Percentiles rank a stretch among this genome's conserved stretches.
phyloP scores from a whole-genome alignment of 1,284 basidiomycete species.

The Marasmius sp. region DNA sequence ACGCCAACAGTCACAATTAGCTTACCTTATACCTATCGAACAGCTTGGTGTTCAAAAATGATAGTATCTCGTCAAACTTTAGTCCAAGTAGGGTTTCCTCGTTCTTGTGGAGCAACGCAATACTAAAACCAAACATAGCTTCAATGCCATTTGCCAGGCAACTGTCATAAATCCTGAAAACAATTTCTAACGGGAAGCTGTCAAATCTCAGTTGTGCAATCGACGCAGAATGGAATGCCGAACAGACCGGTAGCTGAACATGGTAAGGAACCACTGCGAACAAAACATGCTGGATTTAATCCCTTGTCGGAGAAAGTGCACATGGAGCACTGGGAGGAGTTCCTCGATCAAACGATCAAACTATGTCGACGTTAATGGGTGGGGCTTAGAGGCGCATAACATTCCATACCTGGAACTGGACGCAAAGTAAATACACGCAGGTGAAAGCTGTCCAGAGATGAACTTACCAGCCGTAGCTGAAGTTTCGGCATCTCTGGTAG shows the following conservation, averaged over 20 bases:
- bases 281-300: conserved; percentile 97
- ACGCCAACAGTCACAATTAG: conserved; percentile 5
- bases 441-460: not conserved
- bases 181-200: conserved; percentile 94
- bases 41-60: conserved; percentile 78
- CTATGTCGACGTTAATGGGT: conserved; percentile 29
- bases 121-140: conserved; percentile 93
- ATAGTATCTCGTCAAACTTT: conserved; percentile 88
- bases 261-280: conserved; percentile 96
- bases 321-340: conserved; percentile 84
- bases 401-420: conserved; percentile 40
- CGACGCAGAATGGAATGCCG: not conserved
- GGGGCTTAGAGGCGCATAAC: not conserved
- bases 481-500: conserved; percentile 97
- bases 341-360: conserved; percentile 96
- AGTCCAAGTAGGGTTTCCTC: conserved; percentile 77
- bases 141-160: conserved; percentile 97
- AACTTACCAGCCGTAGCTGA: conserved; percentile 81
- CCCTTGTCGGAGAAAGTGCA: conserved; percentile 91
- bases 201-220: not conserved
- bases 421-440: conserved; percentile 7
- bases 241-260: conserved; percentile 89
- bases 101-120: conserved; percentile 86
- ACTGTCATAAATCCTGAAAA: conserved; percentile 93
- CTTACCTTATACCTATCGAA: conserved; percentile 79